Conservation (phyloP, 768 basidiomycete species). For the Termitomyces sp. region DNA sequence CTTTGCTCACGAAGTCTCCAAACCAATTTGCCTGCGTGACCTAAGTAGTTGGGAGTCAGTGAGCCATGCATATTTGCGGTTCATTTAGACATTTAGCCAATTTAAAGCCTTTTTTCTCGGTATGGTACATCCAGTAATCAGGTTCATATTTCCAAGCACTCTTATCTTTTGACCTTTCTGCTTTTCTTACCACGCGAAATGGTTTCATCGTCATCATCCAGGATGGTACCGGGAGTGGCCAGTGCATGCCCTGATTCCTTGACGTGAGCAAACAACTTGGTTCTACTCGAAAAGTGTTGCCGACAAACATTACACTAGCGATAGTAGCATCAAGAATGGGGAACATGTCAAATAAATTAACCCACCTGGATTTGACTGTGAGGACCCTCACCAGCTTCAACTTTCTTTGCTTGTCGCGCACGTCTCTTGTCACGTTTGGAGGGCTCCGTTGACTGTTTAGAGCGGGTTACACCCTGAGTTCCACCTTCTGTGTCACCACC, state of each 20-base stretch:
- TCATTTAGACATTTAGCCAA: neutral
- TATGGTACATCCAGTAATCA: neutral
- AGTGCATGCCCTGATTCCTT: conserved; percentile 65
- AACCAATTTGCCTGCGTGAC: neutral
- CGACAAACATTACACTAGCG: conserved; percentile 66
- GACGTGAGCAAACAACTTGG: conserved; percentile 72
- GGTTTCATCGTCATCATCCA: conserved; percentile 11
- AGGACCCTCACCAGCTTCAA: conserved; percentile 27
- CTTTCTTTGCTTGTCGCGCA: conserved; percentile 73
- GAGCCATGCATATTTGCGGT: neutral
- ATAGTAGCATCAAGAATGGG: conserved; percentile 4
- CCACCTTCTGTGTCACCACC: conserved; percentile 1
- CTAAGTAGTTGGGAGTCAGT: neutral
- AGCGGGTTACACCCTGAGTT: conserved; percentile 3
- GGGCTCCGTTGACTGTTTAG: conserved; percentile 15
- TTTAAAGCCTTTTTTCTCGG: neutral
- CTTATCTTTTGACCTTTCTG: conserved; percentile 29
- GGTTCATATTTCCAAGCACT: neutral
- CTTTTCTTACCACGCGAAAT: conserved; percentile 28
- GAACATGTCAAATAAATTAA: neutral
- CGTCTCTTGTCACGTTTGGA: conserved; percentile 82
- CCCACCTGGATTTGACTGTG: conserved; percentile 12
- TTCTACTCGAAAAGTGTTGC: conserved; percentile 57
- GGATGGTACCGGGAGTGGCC: conserved; percentile 27
- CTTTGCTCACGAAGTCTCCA: neutral